These are phyloP conservation scores for Populus ilicifolia DNA, from an alignment of 345 rosid genomes.

Conservation along the genomic window DNA sequence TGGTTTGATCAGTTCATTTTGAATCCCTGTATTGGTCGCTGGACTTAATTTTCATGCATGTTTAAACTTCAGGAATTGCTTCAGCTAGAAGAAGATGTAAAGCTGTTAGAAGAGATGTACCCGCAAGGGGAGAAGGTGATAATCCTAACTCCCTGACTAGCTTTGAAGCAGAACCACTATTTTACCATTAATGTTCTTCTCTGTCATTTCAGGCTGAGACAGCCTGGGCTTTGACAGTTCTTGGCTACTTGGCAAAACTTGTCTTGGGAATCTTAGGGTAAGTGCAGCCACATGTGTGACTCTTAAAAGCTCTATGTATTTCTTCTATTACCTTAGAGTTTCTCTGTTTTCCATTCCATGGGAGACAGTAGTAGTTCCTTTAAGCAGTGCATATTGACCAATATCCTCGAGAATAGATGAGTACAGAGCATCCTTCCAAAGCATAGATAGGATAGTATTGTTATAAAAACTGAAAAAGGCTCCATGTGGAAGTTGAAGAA, in stretches of 20 bases:
- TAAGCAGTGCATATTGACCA: background rate
- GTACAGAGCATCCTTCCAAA: background rate
- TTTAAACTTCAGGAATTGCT: constrained; percentile 66
- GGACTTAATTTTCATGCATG: constrained; percentile 14
- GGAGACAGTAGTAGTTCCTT: background rate
- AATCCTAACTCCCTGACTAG: background rate
- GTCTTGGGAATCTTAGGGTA: constrained; percentile 86
- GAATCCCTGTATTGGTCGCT: background rate
- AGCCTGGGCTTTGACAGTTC: constrained; percentile 92
- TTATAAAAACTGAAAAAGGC: background rate
- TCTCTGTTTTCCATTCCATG: background rate
- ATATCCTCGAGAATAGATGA: background rate
- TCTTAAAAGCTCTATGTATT: background rate
- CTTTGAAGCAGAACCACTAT: background rate
- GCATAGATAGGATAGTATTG: background rate
- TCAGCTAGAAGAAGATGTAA: constrained; percentile 95
- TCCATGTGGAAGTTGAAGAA: background rate
- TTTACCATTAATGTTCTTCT: constrained; percentile 10
- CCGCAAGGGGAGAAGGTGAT: constrained; percentile 98
- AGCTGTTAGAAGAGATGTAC: constrained; percentile 91
- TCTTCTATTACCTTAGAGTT: background rate
- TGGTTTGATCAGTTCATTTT: background rate
- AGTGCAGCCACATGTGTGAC: constrained; percentile 22
- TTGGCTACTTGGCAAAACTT: constrained; percentile 89
- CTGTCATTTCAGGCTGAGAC: constrained; percentile 76